Base-by-base conservation (phyloP, 2,329 filamentous ascomycete species). In the Diplodia seriata region DNA sequence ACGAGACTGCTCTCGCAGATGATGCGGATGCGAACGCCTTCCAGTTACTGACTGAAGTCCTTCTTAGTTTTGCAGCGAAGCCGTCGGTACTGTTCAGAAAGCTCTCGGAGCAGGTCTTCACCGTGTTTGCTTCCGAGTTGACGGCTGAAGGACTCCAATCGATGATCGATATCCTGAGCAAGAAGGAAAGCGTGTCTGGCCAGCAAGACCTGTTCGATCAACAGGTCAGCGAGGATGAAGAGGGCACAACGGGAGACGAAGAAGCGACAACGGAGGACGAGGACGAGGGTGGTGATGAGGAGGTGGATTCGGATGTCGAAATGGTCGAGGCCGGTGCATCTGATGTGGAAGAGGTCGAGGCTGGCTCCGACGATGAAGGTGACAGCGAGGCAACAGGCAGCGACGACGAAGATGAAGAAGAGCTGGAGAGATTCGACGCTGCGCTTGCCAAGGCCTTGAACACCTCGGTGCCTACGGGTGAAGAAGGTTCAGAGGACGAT, bases 31-130 rank as follows among this genome's bases (percentile, higher is more conserved):
- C 68, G 5, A 72, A 77, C 65, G 72, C 74, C 4, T 91, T 92
- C 0, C 89, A 92, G 74, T 85, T 92, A 31, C 80, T 97, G 9
- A 89, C 97, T 2, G 95, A 98, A 74, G 91, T 98, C 63, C 80
- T 99, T 8, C 83, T 98, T n/a, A 92, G 92, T 64, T 93, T 98
- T 81, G 87, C 96, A 2, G 92, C 93, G 0, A 92, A 93, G 70
- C 91, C 90, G 3, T 97, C 94, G 1, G 88, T 90, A 11, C 83
- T 98, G 63, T 91, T 97, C 82, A 88, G 93, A 36, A 92, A 94
- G 73, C 90, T 96, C 65, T 92, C 93, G 6, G 90, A 94, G 75
- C 91, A 95, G 74, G 93, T 97, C 0, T 98, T 98, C 76, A 87
- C 90, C 29, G 89, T 90, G 1, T 97, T 97, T 76, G 90, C 92